These are phyloP conservation scores for Rhizophora apiculata DNA, from an alignment of 345 rosid species.

Conservation along the genomic window DNA sequence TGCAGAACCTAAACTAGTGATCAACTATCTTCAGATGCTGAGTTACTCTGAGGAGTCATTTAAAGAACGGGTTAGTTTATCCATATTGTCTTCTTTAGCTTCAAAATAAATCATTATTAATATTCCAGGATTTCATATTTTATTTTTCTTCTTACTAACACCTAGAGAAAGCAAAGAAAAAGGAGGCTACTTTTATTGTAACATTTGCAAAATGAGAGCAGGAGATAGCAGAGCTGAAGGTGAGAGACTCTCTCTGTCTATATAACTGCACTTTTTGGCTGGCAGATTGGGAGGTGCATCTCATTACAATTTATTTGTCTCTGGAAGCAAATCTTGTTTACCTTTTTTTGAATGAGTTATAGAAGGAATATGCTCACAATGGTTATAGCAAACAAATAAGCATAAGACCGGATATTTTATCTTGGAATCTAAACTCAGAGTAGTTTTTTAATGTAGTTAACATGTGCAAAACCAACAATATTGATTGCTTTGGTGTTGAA, in stretches of 20 bases:
- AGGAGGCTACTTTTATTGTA: slow-evolving; percentile 96
- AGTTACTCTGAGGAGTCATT: slow-evolving; percentile 78
- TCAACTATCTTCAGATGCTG: slow-evolving; percentile 69
- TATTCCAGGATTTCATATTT: slow-evolving; percentile 20
- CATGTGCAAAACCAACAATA: too few relatives aligned
- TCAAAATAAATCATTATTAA: slow-evolving; percentile 8
- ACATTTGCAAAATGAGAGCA: slow-evolving; percentile 93
- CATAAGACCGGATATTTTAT: too few relatives aligned
- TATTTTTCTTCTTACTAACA: slow-evolving; percentile 31
- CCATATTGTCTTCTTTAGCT: slow-evolving; percentile 2
- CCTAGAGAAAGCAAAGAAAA: slow-evolving; percentile 91
- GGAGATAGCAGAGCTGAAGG: slow-evolving; percentile 93
- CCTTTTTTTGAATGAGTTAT: not conserved
- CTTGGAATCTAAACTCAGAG: too few relatives aligned
- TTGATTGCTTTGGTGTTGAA: too few relatives aligned
- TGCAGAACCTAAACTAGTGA: slow-evolving; percentile 72
- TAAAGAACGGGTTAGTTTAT: slow-evolving; percentile 72
- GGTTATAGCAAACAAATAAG: not conserved
- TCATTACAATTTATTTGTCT: not conserved
- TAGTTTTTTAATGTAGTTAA: too few relatives aligned
- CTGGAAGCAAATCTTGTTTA: not conserved
- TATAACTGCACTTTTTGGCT: not conserved
- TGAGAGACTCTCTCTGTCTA: slow-evolving; percentile 16
- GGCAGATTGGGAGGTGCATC: not conserved
- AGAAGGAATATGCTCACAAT: not conserved